A percentile compares a stretch with the other conserved stretches of the same genome.
phyloP scores from a whole-genome alignment of 163 green algal species.

The Picocystis sp. region DNA sequence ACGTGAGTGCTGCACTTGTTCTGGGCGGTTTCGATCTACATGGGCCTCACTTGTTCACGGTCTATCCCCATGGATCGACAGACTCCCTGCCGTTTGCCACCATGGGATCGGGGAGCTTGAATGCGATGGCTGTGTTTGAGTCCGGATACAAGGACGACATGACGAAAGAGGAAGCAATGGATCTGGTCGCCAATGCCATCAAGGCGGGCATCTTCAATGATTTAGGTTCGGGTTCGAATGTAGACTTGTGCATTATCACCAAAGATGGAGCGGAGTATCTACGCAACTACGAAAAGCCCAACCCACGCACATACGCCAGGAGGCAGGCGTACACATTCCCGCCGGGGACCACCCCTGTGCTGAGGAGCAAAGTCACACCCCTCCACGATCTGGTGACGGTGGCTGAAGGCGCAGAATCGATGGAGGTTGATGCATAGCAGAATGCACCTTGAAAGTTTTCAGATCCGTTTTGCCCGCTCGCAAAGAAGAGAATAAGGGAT shows the following conservation, averaged over 20 bases:
- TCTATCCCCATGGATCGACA: slow-evolving; percentile 95
- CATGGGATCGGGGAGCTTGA: slow-evolving; percentile 88
- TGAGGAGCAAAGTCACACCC: slow-evolving; percentile 2
- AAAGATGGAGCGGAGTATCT: slow-evolving; percentile 61
- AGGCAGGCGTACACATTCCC: slow-evolving; percentile 15
- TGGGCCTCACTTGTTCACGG: slow-evolving; percentile 90
- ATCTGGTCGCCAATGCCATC: slow-evolving; percentile 63
- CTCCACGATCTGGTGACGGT: background rate
- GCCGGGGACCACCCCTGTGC: slow-evolving; percentile 16
- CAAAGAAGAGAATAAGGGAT: too few relatives aligned
- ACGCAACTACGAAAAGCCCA: slow-evolving; percentile 74
- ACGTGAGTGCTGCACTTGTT: slow-evolving; percentile 86
- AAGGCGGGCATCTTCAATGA: slow-evolving; percentile 88
- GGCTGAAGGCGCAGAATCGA: too few relatives aligned
- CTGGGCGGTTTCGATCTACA: slow-evolving; percentile 83
- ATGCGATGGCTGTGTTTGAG: slow-evolving; percentile 97
- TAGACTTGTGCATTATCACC: slow-evolving; percentile 93
- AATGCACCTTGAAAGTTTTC: too few relatives aligned
- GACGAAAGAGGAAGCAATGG: slow-evolving; percentile 62
- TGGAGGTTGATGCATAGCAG: too few relatives aligned
- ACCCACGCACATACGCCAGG: slow-evolving; percentile 23
- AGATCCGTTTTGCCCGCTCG: too few relatives aligned
- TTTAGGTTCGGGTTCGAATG: slow-evolving; percentile 85
- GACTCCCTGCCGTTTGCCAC: slow-evolving; percentile 86
- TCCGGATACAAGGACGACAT: slow-evolving; percentile 72